Conservation (phyloP, 371 early-diverging fungal genomes). For the Saksenaea oblongispora region DNA sequence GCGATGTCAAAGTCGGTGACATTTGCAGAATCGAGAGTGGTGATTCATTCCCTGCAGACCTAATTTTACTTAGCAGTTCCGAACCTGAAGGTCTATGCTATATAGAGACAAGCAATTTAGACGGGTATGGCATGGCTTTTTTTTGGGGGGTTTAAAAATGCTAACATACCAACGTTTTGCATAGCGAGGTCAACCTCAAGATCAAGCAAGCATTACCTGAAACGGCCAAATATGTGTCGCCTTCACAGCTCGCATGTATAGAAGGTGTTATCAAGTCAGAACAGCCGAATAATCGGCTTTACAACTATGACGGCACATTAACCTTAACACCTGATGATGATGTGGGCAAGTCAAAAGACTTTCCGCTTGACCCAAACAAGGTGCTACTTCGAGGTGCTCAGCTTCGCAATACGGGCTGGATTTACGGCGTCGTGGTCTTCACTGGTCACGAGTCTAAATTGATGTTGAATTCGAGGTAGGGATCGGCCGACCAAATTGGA, state of each 20-base stretch:
- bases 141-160: background rate
- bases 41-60: slow-evolving; percentile 93
- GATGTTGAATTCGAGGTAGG: slow-evolving; percentile 79
- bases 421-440: slow-evolving; percentile 81
- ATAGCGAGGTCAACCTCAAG: slow-evolving; percentile 90
- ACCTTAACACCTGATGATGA: slow-evolving; percentile 43
- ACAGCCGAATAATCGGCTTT: slow-evolving; percentile 84
- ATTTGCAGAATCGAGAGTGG: slow-evolving; percentile 84
- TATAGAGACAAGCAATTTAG: slow-evolving; percentile 94
- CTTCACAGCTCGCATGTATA: slow-evolving; percentile 56
- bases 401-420: slow-evolving; percentile 83
- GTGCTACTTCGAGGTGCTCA: slow-evolving; percentile 81
- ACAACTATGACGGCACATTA: slow-evolving; percentile 83
- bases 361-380: slow-evolving; percentile 78
- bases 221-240: slow-evolving; percentile 66
- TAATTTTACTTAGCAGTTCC: slow-evolving; percentile 79
- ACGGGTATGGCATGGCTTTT: slow-evolving; percentile 64
- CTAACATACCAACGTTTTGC: slow-evolving; percentile 1
- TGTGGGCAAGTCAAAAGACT: slow-evolving; percentile 49
- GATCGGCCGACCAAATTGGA: background rate
- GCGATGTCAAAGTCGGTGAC: slow-evolving; percentile 87
- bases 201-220: slow-evolving; percentile 83
- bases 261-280: slow-evolving; percentile 70
- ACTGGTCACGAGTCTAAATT: slow-evolving; percentile 91
- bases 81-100: slow-evolving; percentile 92